phyloP scores from a whole-genome alignment of 768 basidiomycete species.

The Leucocoprinus birnbaumii region DNA sequence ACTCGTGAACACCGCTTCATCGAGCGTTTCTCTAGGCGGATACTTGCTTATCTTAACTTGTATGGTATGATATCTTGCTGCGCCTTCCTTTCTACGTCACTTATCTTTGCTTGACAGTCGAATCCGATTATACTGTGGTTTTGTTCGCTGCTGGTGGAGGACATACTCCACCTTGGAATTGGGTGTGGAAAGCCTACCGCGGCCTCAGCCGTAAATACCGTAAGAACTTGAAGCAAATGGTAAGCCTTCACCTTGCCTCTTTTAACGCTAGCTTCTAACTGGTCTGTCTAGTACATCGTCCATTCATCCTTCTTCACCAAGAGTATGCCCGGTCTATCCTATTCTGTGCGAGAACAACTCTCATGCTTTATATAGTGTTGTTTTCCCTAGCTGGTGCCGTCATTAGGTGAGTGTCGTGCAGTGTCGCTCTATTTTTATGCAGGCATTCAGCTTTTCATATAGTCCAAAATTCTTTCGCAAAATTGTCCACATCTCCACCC shows the following conservation, averaged over 20 bases:
- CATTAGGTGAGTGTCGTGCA: constrained; percentile 52
- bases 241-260: constrained; percentile 28
- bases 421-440: not conserved
- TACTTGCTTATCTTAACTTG: constrained; percentile 75
- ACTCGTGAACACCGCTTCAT: constrained; percentile 6
- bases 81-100: not conserved
- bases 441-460: constrained; percentile 1
- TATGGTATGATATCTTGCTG: constrained; percentile 50
- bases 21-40: constrained; percentile 45
- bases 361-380: constrained; percentile 53
- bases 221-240: constrained; percentile 84
- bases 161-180: constrained; percentile 80
- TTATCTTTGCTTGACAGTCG: constrained; percentile 45
- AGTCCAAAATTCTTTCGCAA: constrained; percentile 92
- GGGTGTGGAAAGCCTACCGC: constrained; percentile 90
- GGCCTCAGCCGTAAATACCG: constrained; percentile 80
- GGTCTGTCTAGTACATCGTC: constrained; percentile 68
- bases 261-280: not conserved
- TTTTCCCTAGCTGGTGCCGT: constrained; percentile 87
- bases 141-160: constrained; percentile 81
- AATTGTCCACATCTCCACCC: constrained; percentile 69
- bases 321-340: constrained; percentile 44
- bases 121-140: constrained; percentile 85
- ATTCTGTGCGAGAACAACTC: not conserved
- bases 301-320: constrained; percentile 89